A percentile compares a stretch with the other conserved stretches of the same genome.
Conservation (phyloP, 805 yeast species). For the Helenozyma rhizophorensis region DNA sequence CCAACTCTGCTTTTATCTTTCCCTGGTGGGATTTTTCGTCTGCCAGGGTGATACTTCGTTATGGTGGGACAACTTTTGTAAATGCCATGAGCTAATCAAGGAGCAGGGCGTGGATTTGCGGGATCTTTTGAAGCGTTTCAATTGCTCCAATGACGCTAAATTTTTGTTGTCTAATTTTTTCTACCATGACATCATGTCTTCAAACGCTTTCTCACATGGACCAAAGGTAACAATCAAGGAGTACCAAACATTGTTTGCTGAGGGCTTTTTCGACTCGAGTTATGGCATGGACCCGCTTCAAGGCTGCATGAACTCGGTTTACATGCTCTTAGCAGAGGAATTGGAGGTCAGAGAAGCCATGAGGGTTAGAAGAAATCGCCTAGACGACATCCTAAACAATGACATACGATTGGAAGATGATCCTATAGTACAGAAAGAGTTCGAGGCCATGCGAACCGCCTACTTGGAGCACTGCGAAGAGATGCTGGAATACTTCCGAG, state of each 20-base stretch:
- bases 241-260: constrained; percentile 20
- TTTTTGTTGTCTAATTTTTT: constrained; percentile 40
- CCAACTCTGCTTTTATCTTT: constrained; percentile 20
- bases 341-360: background rate
- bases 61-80: constrained; percentile 36
- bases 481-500: constrained; percentile 5
- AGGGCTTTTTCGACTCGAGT: constrained; percentile 1
- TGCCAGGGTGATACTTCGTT: constrained; percentile 24
- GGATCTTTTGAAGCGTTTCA: constrained; percentile 27
- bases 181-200: constrained; percentile 40
- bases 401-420: background rate
- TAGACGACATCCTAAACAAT: background rate
- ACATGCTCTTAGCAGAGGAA: constrained; percentile 34
- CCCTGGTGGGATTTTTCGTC: constrained; percentile 18
- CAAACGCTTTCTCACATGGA: constrained; percentile 21
- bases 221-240: constrained; percentile 17
- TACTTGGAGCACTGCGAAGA: constrained; percentile 1
- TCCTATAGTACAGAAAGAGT: background rate
- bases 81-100: constrained; percentile 26
- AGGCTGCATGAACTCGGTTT: constrained; percentile 38
- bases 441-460: background rate
- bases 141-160: constrained; percentile 34
- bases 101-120: constrained; percentile 32
- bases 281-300: constrained; percentile 45
- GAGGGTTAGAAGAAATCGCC: background rate